Conservation (phyloP, 768 basidiomycete species). For the Boletus vinaceobasis region DNA sequence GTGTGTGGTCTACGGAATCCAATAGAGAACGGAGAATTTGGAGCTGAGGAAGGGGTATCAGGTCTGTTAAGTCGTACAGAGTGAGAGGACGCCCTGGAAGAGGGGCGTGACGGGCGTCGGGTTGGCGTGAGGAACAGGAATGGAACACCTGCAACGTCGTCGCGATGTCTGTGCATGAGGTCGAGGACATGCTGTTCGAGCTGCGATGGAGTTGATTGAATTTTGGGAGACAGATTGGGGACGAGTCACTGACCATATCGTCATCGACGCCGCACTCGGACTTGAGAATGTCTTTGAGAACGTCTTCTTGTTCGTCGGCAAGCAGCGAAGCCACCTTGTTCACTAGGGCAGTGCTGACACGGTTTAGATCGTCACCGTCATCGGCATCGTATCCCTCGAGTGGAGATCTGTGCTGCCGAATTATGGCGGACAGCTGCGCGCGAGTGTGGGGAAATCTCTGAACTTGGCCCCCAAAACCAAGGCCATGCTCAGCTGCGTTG, state of each 20-base stretch:
- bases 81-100: conserved; percentile 73
- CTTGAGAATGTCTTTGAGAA: conserved; percentile 73
- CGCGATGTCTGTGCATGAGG: conserved; percentile 92
- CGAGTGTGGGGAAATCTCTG: conserved; percentile 76
- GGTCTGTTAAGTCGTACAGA: conserved; percentile 67
- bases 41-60: conserved; percentile 73
- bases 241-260: conserved; percentile 50
- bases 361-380: conserved; percentile 50
- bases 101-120: conserved; percentile 75
- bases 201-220: conserved; percentile 36
- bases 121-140: conserved; percentile 82
- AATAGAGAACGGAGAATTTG: conserved; percentile 70
- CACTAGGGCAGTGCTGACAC: conserved; percentile 62
- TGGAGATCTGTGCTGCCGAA: conserved; percentile 63
- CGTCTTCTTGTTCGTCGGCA: conserved; percentile 82
- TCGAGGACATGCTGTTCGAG: conserved; percentile 88
- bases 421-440: conserved; percentile 72
- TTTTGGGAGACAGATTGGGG: conserved; percentile 13
- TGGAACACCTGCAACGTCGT: conserved; percentile 78
- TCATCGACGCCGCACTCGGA: conserved; percentile 66
- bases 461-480: conserved; percentile 16
- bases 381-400: conserved; percentile 56
- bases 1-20: conserved; percentile 80
- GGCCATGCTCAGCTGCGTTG: conserved; percentile 16
- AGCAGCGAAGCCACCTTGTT: conserved; percentile 68